phyloP scores from a whole-genome alignment of 495 filamentous ascomycete genomes.

The Lentithecium fluviatile region DNA sequence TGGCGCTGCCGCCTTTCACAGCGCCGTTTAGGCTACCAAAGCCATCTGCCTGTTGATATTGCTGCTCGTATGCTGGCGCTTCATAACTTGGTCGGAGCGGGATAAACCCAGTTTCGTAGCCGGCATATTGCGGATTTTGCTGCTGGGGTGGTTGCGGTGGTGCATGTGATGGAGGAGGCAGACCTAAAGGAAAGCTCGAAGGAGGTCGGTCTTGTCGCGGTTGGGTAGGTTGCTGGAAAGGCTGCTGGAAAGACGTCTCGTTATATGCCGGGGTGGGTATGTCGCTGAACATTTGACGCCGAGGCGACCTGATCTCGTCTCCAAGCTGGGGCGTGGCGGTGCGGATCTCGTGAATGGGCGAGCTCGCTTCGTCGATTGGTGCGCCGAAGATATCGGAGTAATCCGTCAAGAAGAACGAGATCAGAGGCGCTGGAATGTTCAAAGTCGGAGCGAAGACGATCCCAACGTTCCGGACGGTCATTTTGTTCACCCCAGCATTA shows the following conservation, averaged over 20 bases:
- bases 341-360: conserved; percentile 50
- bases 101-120: conserved; percentile 59
- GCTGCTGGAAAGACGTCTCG: conserved; percentile 58
- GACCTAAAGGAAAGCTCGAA: conserved; percentile 25
- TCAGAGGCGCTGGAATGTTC: conserved; percentile 93
- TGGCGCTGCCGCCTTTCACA: conserved; percentile 24
- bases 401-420: conserved; percentile 89
- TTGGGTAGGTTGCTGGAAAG: conserved; percentile 45
- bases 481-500: conserved; percentile 89
- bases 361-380: conserved; percentile 55
- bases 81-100: conserved; percentile 64
- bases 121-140: conserved; percentile 35
- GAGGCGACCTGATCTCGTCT: conserved; percentile 63
- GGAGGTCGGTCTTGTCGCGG: conserved; percentile 5
- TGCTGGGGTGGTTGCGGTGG: conserved; percentile 17
- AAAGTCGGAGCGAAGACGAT: conserved; percentile 99
- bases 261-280: conserved; percentile 64
- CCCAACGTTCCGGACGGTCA: conserved; percentile 95
- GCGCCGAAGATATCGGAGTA: conserved; percentile 82
- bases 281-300: conserved; percentile 69
- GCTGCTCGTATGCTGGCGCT: conserved; percentile 36
- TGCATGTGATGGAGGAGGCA: conserved; percentile 13
- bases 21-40: conserved; percentile 44
- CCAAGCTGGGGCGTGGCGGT: conserved; percentile 49
- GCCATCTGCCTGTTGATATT: conserved; percentile 32